Conservation (phyloP, 2,329 filamentous ascomycete species). For the Fonsecaea pugnacius region DNA sequence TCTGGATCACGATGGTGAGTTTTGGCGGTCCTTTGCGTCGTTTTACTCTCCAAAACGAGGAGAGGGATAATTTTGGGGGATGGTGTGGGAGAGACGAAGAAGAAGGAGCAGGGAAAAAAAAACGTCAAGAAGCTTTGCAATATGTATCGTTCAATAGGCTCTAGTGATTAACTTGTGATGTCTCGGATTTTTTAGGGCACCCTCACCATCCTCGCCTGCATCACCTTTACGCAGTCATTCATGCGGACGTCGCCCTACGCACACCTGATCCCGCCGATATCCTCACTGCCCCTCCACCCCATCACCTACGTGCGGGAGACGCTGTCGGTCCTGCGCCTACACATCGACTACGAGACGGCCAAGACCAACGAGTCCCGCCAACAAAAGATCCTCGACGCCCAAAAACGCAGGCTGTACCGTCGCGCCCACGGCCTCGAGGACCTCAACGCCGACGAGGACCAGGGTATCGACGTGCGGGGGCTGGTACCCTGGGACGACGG, state of each 20-base stretch:
- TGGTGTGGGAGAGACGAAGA: no score
- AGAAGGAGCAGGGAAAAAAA: no score
- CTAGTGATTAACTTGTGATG: no score
- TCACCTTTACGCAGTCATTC: slow-evolving; percentile 41
- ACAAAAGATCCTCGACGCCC: slow-evolving; percentile 78
- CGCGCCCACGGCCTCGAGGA: slow-evolving; percentile 80
- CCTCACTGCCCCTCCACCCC: slow-evolving; percentile 71
- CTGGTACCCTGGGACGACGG: slow-evolving; percentile 43
- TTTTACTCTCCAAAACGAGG: no score
- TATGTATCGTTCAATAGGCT: no score
- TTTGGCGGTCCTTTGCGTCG: no score
- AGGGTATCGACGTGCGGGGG: slow-evolving; percentile 37
- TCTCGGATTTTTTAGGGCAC: no score
- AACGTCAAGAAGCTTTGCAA: no score
- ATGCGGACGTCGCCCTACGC: slow-evolving; percentile 70
- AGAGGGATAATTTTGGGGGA: no score
- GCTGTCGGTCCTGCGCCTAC: slow-evolving; percentile 74
- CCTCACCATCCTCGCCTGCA: slow-evolving; percentile 39
- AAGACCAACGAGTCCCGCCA: slow-evolving; percentile 73
- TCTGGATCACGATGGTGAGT: slow-evolving; percentile 80
- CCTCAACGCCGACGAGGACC: slow-evolving; percentile 46
- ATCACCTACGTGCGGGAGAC: slow-evolving; percentile 68
- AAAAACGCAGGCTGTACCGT: slow-evolving; percentile 83
- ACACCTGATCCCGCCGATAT: slow-evolving; percentile 74
- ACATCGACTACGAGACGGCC: slow-evolving; percentile 71